phyloP scores from a whole-genome alignment of 2,329 filamentous ascomycete species.

The Paecilomyces dactylethromorphus region DNA sequence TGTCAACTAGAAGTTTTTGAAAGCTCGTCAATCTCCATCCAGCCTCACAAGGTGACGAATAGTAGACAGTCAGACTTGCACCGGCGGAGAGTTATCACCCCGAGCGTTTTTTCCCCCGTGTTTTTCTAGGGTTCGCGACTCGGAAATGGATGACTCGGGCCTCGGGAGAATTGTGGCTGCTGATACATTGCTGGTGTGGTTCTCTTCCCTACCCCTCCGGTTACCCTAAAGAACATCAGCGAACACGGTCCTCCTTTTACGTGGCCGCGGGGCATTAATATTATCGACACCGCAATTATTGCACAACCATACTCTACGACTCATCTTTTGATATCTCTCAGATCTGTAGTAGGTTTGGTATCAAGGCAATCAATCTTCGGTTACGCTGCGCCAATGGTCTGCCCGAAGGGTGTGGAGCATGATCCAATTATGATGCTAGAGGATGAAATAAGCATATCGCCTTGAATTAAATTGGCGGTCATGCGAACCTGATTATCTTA shows the following conservation, averaged over 20 bases:
- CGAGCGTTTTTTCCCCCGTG: neutral
- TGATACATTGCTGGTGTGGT: neutral
- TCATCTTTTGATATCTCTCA: neutral
- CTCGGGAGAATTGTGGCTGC: neutral
- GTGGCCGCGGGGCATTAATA: neutral
- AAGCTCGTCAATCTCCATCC: neutral
- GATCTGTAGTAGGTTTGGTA: no score
- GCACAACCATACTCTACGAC: neutral
- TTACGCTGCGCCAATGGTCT: no score
- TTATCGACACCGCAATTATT: neutral
- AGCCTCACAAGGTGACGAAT: neutral
- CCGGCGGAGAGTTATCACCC: neutral
- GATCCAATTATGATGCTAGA: neutral
- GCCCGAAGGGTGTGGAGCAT: no score
- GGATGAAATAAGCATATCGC: neutral
- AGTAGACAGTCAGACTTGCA: neutral
- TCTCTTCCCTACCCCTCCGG: neutral
- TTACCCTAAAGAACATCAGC: neutral
- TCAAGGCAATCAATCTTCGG: no score
- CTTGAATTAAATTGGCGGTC: neutral
- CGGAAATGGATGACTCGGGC: neutral
- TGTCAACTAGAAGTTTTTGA: neutral
- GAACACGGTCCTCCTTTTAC: neutral
- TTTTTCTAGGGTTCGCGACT: neutral
- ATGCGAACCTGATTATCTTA: neutral